Percentiles rank a stretch among this genome's conserved stretches.
phyloP scores from a whole-genome alignment of 306 rosid genomes.

The Ochetophila trinervis region DNA sequence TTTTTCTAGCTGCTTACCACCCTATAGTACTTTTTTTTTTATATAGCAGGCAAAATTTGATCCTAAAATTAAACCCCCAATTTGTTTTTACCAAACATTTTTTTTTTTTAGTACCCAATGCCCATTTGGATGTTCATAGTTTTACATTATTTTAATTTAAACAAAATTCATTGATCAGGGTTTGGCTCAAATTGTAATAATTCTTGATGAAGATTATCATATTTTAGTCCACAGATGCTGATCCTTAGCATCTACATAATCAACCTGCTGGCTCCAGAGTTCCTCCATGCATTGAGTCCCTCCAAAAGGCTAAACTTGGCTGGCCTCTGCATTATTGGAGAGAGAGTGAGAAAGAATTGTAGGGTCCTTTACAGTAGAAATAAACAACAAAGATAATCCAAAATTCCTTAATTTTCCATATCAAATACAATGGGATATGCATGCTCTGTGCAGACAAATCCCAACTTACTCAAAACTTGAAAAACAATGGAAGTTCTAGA shows the following conservation, averaged over 20 bases:
- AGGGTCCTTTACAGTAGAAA: conserved; percentile 12
- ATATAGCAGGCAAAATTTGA: not conserved
- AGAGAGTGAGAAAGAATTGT: conserved; percentile 19
- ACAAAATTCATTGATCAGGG: conserved; percentile 19
- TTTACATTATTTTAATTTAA: conserved; percentile 5
- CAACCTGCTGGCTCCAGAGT: conserved; percentile 31
- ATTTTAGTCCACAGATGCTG: conserved; percentile 33
- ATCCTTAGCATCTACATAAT: conserved; percentile 40
- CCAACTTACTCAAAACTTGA: too few species aligned
- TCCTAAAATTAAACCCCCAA: not conserved
- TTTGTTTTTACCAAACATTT: not conserved
- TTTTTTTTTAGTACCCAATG: not conserved
- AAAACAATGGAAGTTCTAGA: too few species aligned
- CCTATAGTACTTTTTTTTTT: not conserved
- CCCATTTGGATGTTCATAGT: conserved; percentile 9
- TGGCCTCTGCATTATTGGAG: conserved; percentile 47
- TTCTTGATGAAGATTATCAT: not conserved
- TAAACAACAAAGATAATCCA: conserved; percentile 2
- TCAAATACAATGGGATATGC: too few species aligned
- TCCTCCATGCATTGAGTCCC: conserved; percentile 43
- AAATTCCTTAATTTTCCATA: conserved; percentile 17
- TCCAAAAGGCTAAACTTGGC: conserved; percentile 58
- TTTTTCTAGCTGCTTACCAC: not conserved
- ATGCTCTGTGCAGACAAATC: too few species aligned
- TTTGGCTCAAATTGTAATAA: conserved; percentile 38